A percentile compares a stretch with the other conserved stretches of the same genome.
Conservation (phyloP, 805 yeast species). For the Metschnikowia cerradonensis region DNA sequence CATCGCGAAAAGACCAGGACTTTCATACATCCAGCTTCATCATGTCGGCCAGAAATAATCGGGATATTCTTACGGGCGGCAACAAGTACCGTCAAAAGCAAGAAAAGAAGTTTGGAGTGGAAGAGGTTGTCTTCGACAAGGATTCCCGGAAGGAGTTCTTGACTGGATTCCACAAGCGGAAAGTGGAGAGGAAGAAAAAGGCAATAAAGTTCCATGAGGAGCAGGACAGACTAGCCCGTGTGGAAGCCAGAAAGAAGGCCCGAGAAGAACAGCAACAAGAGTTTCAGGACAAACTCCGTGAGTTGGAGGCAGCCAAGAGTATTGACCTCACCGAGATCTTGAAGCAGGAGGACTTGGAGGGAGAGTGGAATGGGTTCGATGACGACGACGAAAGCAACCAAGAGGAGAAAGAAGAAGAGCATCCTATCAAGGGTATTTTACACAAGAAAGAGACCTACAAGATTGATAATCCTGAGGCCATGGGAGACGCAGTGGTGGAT, state of each 20-base stretch:
- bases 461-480: conserved; percentile 22
- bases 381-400: conserved; percentile 14
- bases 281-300: conserved; percentile 58
- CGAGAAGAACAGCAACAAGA: conserved; percentile 69
- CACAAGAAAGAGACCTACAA: conserved; percentile 29
- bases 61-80: conserved; percentile 88
- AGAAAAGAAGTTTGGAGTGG: conserved; percentile 45
- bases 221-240: conserved; percentile 64
- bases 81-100: conserved; percentile 70
- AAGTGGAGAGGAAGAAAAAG: conserved; percentile 79
- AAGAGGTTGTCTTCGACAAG: conserved; percentile 80
- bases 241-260: conserved; percentile 70
- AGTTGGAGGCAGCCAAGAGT: conserved; percentile 46
- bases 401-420: conserved; percentile 9
- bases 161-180: conserved; percentile 95
- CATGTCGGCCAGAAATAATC: conserved; percentile 47
- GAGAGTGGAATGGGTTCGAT: conserved; percentile 42
- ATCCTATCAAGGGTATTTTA: conserved; percentile 17
- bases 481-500: conserved; percentile 38
- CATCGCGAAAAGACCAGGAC: conserved; percentile 16
- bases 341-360: conserved; percentile 18
- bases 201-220: conserved; percentile 77
- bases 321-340: conserved; percentile 15
- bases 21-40: background rate
- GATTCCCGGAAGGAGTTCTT: conserved; percentile 76